Evolutionary conservation across 768 basidiomycete species (phyloP), one percentile per base, ranked within the genome.

Genomic region (Naganishia vishniacii): DNA sequence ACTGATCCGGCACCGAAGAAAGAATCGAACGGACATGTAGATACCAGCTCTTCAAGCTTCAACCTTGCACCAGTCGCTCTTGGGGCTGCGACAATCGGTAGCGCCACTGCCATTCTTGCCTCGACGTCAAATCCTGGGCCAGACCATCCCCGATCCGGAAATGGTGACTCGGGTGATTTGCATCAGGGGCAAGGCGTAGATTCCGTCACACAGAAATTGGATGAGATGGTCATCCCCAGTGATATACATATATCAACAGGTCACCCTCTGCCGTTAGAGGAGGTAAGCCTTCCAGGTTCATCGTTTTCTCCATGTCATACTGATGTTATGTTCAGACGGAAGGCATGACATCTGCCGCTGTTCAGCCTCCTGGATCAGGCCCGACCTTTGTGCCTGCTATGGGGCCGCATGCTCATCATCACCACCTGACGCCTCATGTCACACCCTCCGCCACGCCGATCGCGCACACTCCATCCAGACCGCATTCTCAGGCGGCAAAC

Each of bases 321-420:
- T 40, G 9, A 15, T 29, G 12, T 7, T 23, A 11, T 20, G 8
- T 47, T 16, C 40, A 77, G 78, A 90, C 91, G 7, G 90, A 86
- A 66, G 91, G 88, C 15, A 81, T 95, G 68, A 89, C 88, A 11
- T 91, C 89, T n/a, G 88, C 90, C 32, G 89, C 89, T 46, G 92
- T 94, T 25, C 89, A 92, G 71, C 83, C 91, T 2, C 91, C 93
- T 15, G 91, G 91, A 32, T 89, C 90, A 83, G 49, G 88, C 83
- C 45, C 79, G 67, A 42, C 75, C 73, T 66, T 75, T 51, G 70
- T 75, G 44, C 70, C 77, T 63, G 73, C 75, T 46, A 23, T 71
- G 48, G 60, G 76, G 46, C 58, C 70, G 23, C 73, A 64, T 34
- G 72, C 72, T 20, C 73, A 66, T 59, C 83, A 81, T 79, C 66